phyloP scores from a whole-genome alignment of 352 stramenopile species.

The Phytopythium litorale region DNA sequence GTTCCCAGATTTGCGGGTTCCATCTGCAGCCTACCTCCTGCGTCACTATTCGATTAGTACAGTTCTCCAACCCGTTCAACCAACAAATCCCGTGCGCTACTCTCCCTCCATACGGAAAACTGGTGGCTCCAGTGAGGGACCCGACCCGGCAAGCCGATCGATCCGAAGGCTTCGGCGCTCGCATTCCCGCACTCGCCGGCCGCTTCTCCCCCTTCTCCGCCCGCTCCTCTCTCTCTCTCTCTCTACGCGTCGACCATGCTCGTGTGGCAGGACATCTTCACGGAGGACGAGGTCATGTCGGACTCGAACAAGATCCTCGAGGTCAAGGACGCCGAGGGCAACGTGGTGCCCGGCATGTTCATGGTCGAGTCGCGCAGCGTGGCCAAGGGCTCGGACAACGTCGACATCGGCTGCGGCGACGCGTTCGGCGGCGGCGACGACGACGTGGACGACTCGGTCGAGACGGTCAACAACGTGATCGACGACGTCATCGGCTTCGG shows the following conservation, averaged over 20 bases:
- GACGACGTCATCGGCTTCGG: conserved; percentile 53
- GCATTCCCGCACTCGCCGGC: conserved; percentile 4
- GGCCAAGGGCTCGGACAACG: conserved; percentile 48
- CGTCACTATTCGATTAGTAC: neutral
- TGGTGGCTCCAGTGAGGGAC: conserved; percentile 22
- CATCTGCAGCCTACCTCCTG: neutral
- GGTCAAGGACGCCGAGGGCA: conserved; percentile 51
- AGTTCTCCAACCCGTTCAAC: too few relatives aligned
- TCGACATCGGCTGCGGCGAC: conserved; percentile 58
- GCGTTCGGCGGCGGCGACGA: conserved; percentile 46
- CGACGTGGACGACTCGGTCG: conserved; percentile 45
- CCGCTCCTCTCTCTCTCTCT: neutral
- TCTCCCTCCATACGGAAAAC: conserved; percentile 4
- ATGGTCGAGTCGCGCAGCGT: conserved; percentile 48
- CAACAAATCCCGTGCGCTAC: too few relatives aligned
- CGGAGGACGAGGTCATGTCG: conserved; percentile 63
- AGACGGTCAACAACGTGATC: conserved; percentile 66
- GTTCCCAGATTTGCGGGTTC: neutral
- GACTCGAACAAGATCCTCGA: conserved; percentile 47
- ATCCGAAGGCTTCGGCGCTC: neutral
- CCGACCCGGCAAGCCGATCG: neutral
- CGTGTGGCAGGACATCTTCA: conserved; percentile 70
- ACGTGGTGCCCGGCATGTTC: conserved; percentile 55
- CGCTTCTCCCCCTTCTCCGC: neutral
- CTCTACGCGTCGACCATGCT: conserved; percentile 39